Evolutionary conservation across 2,329 filamentous ascomycete genomes (phyloP), one percentile per base, ranked within the genome.

Genomic region (Colletotrichum horii): DNA sequence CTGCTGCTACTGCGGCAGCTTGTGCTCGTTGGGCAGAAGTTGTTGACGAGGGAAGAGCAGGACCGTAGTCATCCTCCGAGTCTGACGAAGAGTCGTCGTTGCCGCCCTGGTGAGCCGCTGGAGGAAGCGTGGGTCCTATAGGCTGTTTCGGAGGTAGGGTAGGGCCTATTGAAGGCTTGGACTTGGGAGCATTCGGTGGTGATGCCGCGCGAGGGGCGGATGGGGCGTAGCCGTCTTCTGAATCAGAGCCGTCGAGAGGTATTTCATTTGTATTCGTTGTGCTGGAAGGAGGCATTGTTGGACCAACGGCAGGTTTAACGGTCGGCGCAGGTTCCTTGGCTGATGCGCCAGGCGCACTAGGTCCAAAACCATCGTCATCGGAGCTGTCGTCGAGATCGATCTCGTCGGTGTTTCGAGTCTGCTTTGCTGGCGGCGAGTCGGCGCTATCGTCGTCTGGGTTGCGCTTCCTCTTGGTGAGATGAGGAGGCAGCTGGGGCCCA

Each of bases 401-500:
- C 79, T 90, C 89, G 71, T 89, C 83, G 79, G 83, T 85, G 85
- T 88, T 91, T 84, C 90, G 88, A 14, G 88, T 79, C 80, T 84
- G 78, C 79, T 92, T 92, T 69, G 83, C 78, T 6, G 87, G 87
- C 48, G 86, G 88, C 8, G 85, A 85, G 30, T 81, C 80, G 15
- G 83, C 80, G 36, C 82, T 81, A 67, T 84, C 84, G 64, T 88
- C 83, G 55, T 88, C 86, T 6, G 86, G 79, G 6, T 87, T 88
- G 80, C 90, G 90, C 80, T 93, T 93, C 80, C 92, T 89, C 83
- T 93, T 93, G 38, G 90, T 81, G 56, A 94, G 88, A 77, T 94
- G 91, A 6, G 93, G 89, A 15, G 94, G 94, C 28, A 96, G 83
- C 76, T 92, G 88, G 16, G 94, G 94, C 7, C 94, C 94, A 80